Percentiles rank a stretch among this genome's conserved stretches.
These are phyloP conservation scores for Vitellaria paradoxa DNA, from an alignment of 179 eudicot species.

Conservation along the genomic window DNA sequence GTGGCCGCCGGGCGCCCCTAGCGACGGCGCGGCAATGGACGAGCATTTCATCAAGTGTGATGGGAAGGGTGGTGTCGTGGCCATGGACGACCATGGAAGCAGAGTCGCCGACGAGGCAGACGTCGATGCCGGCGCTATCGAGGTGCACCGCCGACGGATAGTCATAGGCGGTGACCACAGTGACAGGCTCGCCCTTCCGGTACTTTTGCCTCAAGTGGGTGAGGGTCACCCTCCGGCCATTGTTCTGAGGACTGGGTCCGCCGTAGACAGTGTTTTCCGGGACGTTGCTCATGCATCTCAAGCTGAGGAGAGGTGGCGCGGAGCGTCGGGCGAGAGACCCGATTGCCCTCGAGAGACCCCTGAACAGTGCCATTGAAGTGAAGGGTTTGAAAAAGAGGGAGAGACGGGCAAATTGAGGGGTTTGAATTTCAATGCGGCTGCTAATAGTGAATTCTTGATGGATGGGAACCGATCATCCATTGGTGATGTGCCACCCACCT, in stretches of 20 bases:
- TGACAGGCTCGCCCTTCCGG: slow-evolving; percentile 57
- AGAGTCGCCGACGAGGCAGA: slow-evolving; percentile 88
- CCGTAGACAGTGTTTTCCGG: slow-evolving; percentile 93
- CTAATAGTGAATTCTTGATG: neutral
- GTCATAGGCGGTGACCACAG: slow-evolving; percentile 93
- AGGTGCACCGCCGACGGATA: slow-evolving; percentile 91
- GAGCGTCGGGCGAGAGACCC: neutral
- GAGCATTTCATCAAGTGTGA: slow-evolving; percentile 80
- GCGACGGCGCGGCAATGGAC: slow-evolving; percentile 92
- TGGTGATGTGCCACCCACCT: slow-evolving; percentile 1
- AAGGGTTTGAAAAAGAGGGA: neutral
- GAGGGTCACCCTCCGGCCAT: slow-evolving; percentile 57
- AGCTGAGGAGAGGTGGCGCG: neutral
- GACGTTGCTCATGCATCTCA: slow-evolving; percentile 58
- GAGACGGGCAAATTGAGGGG: neutral
- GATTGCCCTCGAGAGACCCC: neutral
- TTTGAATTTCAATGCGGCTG: neutral
- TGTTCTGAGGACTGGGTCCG: slow-evolving; percentile 79
- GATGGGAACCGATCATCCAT: neutral
- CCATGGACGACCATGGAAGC: slow-evolving; percentile 97
- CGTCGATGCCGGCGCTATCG: slow-evolving; percentile 79
- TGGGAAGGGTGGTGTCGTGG: slow-evolving; percentile 81
- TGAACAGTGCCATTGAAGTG: neutral
- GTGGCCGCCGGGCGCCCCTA: slow-evolving; percentile 72
- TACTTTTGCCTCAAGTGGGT: slow-evolving; percentile 62